Conservation (phyloP, 345 rosid species). For the Lagerstroemia speciosa region DNA sequence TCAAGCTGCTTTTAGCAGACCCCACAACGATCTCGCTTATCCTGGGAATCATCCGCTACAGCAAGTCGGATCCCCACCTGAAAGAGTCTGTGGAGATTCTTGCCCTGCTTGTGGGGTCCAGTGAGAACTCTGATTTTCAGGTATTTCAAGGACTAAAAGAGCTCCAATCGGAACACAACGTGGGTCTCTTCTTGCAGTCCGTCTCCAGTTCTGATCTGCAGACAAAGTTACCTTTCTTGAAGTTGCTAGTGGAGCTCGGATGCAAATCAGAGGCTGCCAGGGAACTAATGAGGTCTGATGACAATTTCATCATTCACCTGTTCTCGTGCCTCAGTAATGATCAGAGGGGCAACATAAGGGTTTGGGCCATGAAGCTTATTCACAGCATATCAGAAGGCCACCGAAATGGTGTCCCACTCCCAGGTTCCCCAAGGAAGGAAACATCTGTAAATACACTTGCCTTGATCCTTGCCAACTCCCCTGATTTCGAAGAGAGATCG, state of each 20-base stretch:
- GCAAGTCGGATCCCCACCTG: slow-evolving; percentile 22
- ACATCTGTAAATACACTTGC: slow-evolving; percentile 28
- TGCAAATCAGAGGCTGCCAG: slow-evolving; percentile 28
- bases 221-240: slow-evolving; percentile 30
- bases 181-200: slow-evolving; percentile 29
- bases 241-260: slow-evolving; percentile 36
- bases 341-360: slow-evolving; percentile 14
- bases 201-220: slow-evolving; percentile 20
- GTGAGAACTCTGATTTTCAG: slow-evolving; percentile 25
- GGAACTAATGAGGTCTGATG: slow-evolving; percentile 21
- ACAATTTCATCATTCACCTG: slow-evolving; percentile 23
- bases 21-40: slow-evolving; percentile 27
- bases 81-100: slow-evolving; percentile 42
- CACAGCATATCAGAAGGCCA: slow-evolving; percentile 31
- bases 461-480: slow-evolving; percentile 25
- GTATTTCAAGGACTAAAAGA: slow-evolving; percentile 31
- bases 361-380: slow-evolving; percentile 36
- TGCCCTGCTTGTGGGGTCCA: slow-evolving; percentile 24
- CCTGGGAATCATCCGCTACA: slow-evolving; percentile 25
- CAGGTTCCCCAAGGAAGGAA: slow-evolving; percentile 34
- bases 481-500: slow-evolving; percentile 35
- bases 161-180: slow-evolving; percentile 36
- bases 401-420: slow-evolving; percentile 34
- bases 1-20: slow-evolving; percentile 27
- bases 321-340: slow-evolving; percentile 27